These are phyloP conservation scores for Avicennia marina DNA, from an alignment of 257 asterid genomes.

Conservation along the genomic window DNA sequence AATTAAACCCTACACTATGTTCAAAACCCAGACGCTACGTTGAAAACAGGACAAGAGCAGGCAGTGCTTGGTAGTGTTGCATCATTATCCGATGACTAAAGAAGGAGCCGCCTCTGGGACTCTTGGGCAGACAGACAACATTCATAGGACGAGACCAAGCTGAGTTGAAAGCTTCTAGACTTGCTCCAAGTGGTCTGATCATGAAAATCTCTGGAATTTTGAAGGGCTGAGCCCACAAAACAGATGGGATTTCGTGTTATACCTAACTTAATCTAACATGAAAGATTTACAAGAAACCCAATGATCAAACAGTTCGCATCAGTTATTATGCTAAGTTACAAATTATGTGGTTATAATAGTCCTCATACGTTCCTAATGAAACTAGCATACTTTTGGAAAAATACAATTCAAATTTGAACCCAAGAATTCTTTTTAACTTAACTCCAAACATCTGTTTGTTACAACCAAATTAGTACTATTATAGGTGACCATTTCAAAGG, in stretches of 20 bases:
- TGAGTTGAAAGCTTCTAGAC: constrained; percentile 19
- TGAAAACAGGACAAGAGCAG: too few species aligned
- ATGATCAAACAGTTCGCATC: not conserved
- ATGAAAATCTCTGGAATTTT: not conserved
- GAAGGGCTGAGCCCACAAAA: not conserved
- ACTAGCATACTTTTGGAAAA: not conserved
- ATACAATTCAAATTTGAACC: not conserved
- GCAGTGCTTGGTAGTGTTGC: too few species aligned
- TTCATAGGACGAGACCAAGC: constrained; percentile 6
- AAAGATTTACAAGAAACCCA: not conserved
- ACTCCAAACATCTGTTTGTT: not conserved
- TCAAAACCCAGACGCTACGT: too few species aligned
- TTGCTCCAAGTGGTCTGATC: not conserved
- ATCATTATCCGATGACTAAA: too few species aligned
- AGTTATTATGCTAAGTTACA: not conserved
- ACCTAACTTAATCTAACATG: not conserved
- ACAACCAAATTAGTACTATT: not conserved
- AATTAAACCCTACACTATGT: too few species aligned
- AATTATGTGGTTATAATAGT: not conserved
- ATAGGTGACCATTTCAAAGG: too few species aligned
- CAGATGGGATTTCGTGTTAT: not conserved
- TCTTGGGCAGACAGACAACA: too few species aligned
- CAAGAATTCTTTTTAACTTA: not conserved
- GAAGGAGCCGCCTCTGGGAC: too few species aligned
- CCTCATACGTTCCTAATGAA: not conserved